Conservation (phyloP, 2,329 filamentous ascomycete species). For the Pseudogymnoascus sp. region DNA sequence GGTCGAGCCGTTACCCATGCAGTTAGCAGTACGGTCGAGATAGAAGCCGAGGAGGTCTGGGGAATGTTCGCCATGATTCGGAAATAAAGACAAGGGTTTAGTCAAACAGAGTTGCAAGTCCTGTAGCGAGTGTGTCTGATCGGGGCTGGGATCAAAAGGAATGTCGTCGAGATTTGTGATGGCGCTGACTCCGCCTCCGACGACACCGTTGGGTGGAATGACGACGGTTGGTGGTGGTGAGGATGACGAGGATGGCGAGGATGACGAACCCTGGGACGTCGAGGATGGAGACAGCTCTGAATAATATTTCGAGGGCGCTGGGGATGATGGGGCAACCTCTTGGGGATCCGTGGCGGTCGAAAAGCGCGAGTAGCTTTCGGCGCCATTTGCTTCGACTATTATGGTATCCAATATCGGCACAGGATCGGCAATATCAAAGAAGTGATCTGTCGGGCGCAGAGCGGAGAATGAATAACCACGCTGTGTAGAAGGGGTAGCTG, state of each 20-base stretch:
- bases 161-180: neutral
- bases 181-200: neutral
- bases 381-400: neutral
- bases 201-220: neutral
- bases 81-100: slow-evolving; percentile 2
- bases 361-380: neutral
- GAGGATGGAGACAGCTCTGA: neutral
- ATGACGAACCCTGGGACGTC: neutral
- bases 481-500: neutral
- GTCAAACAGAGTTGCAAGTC: neutral
- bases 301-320: neutral
- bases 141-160: neutral
- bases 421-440: neutral
- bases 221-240: neutral
- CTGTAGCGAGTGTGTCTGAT: neutral
- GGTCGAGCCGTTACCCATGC: slow-evolving; percentile 42
- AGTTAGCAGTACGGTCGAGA: slow-evolving; percentile 36
- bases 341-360: neutral
- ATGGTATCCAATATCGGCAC: neutral
- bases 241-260: neutral
- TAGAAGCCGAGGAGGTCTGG: slow-evolving; percentile 42
- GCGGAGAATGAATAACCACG: neutral
- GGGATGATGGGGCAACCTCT: neutral
- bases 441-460: neutral
- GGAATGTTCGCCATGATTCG: slow-evolving; percentile 27